Percentiles rank a stretch among this genome's conserved stretches.
These are phyloP conservation scores for Tolypocladium amazonense DNA, from an alignment of 2,329 filamentous ascomycete genomes.

Conservation along the genomic window DNA sequence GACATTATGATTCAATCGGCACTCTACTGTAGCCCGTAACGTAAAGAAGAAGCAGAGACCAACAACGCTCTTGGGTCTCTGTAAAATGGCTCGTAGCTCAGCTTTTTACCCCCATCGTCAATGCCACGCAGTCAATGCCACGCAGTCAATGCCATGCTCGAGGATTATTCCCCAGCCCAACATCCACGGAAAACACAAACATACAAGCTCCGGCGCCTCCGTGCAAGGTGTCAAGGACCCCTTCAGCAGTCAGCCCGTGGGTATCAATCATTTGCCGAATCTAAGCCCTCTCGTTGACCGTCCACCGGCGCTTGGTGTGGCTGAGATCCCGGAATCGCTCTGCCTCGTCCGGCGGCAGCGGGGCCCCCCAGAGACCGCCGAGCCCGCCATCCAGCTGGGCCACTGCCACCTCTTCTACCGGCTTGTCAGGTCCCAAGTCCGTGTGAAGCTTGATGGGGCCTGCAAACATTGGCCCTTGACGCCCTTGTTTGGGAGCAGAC, in stretches of 20 bases:
- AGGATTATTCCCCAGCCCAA: neutral
- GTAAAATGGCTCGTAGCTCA: neutral
- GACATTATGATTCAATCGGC: neutral
- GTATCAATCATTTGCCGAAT: neutral
- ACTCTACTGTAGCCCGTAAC: neutral
- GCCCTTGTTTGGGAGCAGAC: slow-evolving; percentile 6
- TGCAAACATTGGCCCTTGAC: slow-evolving; percentile 18
- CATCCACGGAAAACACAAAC: neutral
- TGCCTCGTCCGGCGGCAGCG: slow-evolving; percentile 31
- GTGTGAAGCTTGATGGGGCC: slow-evolving; percentile 25
- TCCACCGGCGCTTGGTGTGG: slow-evolving; percentile 43
- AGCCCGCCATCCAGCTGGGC: slow-evolving; percentile 25
- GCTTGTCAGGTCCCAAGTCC: slow-evolving; percentile 16
- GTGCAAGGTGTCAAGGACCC: neutral
- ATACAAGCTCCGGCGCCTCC: neutral
- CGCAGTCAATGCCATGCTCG: neutral
- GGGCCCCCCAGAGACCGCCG: slow-evolving; percentile 34
- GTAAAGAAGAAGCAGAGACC: neutral
- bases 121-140: slow-evolving; percentile 1
- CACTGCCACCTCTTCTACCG: slow-evolving; percentile 18
- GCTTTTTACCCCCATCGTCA: neutral
- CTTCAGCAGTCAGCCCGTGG: neutral
- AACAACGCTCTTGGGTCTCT: neutral
- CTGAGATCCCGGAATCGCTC: slow-evolving; percentile 35
- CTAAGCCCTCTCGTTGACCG: slow-evolving; percentile 35